These are phyloP conservation scores for Calonectria hongkongensis DNA, from an alignment of 2,329 filamentous ascomycete species.

Conservation along the genomic window DNA sequence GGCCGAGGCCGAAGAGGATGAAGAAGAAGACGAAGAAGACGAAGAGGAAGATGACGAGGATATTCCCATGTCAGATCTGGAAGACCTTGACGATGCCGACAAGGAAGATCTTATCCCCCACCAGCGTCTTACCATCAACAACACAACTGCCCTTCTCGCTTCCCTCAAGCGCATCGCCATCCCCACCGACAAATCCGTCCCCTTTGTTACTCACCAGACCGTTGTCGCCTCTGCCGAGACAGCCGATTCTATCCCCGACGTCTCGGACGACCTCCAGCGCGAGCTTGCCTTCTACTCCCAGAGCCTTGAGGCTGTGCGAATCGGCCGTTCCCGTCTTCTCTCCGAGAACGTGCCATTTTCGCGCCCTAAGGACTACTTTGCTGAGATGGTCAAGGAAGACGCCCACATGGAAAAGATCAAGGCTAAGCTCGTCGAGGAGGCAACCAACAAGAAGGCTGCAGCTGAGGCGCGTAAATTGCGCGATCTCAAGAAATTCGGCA, in stretches of 20 bases:
- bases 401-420: constrained; percentile 99
- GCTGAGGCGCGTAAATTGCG: constrained; percentile 93
- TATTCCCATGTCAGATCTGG: constrained; percentile 91
- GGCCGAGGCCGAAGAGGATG: constrained; percentile 42
- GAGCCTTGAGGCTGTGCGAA: constrained; percentile 84
- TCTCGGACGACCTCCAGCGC: constrained; percentile 92
- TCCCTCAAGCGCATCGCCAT: constrained; percentile 86
- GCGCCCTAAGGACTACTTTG: constrained; percentile 95
- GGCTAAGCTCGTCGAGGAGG: constrained; percentile 93
- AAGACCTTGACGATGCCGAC: constrained; percentile 85
- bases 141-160: constrained; percentile 88
- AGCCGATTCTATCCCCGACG: constrained; percentile 81
- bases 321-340: constrained; percentile 83
- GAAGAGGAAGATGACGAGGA: constrained; percentile 87
- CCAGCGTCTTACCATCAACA: constrained; percentile 97
- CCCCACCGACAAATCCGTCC: constrained; percentile 78
- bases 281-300: constrained; percentile 96
- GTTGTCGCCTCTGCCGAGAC: constrained; percentile 81
- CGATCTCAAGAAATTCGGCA: constrained; percentile 99
- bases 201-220: constrained; percentile 90
- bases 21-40: constrained; percentile 67
- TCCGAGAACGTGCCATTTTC: constrained; percentile 91
- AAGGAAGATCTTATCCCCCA: constrained; percentile 91
- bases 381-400: constrained; percentile 99
- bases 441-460: constrained; percentile 92